These are phyloP conservation scores for Adansonia digitata DNA, from an alignment of 345 rosid species.

Conservation along the genomic window DNA sequence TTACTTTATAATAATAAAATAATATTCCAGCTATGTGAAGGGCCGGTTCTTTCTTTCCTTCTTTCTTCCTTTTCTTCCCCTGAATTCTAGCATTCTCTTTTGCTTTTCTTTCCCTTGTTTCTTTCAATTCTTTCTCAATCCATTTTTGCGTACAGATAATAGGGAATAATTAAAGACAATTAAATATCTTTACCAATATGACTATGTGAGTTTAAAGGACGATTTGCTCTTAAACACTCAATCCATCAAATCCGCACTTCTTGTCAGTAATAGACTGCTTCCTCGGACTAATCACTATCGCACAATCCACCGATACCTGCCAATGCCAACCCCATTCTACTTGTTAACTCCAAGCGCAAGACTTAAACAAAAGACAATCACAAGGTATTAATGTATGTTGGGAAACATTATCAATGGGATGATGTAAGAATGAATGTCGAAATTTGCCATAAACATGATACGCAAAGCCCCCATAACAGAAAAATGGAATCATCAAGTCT, in stretches of 20 bases:
- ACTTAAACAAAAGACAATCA: not conserved
- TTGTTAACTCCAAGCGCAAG: not conserved
- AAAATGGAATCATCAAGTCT: not conserved
- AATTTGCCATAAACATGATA: not conserved
- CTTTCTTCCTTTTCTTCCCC: not conserved
- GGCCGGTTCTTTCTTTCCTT: not conserved
- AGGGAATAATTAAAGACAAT: not conserved
- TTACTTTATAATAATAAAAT: conserved; percentile 8
- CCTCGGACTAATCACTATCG: conserved; percentile 85
- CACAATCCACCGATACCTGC: conserved; percentile 93
- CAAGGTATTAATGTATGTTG: too few relatives aligned
- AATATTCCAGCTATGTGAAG: conserved; percentile 17
- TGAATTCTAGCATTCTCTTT: not conserved
- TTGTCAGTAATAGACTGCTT: conserved; percentile 84
- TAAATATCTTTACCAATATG: not conserved
- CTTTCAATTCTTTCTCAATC: not conserved
- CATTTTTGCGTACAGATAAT: not conserved
- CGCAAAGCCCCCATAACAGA: not conserved
- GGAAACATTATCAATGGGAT: not conserved
- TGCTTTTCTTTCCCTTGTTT: not conserved
- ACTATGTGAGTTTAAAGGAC: not conserved
- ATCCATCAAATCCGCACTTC: conserved; percentile 97
- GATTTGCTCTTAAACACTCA: conserved; percentile 47
- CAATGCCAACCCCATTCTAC: not conserved
- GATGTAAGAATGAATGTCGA: not conserved